Conservation (phyloP, 1,139 yeast species). For the Ogataea hybrid region DNA sequence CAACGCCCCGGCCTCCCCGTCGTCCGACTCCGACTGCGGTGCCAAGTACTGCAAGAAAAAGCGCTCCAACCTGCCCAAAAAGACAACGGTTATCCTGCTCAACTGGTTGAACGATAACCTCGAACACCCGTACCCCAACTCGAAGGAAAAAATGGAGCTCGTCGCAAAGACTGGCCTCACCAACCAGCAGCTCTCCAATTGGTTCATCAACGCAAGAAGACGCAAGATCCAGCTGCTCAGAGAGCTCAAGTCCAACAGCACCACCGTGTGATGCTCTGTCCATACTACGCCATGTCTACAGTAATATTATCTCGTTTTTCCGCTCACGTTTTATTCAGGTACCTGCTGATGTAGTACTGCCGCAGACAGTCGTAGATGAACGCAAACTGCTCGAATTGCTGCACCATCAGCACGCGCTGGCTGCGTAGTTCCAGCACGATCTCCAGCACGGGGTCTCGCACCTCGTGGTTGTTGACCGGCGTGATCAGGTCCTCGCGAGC, state of each 20-base stretch:
- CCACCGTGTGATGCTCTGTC: slow-evolving; percentile 14
- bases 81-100: slow-evolving; percentile 77
- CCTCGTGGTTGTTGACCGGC: slow-evolving; percentile 19
- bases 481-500: slow-evolving; percentile 17
- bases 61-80: slow-evolving; percentile 71
- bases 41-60: slow-evolving; percentile 24
- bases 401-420: slow-evolving; percentile 34
- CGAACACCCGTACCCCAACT: slow-evolving; percentile 92
- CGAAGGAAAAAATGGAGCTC: slow-evolving; percentile 79
- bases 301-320: slow-evolving; percentile 1
- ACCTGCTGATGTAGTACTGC: slow-evolving; percentile 15
- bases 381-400: slow-evolving; percentile 28
- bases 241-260: slow-evolving; percentile 25
- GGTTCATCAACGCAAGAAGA: slow-evolving; percentile 96
- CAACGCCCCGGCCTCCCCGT: slow-evolving; percentile 6
- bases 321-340: slow-evolving; percentile 5
- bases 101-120: slow-evolving; percentile 84
- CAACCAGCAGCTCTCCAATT: slow-evolving; percentile 87
- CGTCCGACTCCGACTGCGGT: slow-evolving; percentile 4
- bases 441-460: slow-evolving; percentile 23
- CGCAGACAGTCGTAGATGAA: slow-evolving; percentile 28
- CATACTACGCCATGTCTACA: not conserved
- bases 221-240: slow-evolving; percentile 54
- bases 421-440: slow-evolving; percentile 27
- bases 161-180: slow-evolving; percentile 83